Evolutionary conservation across 169 alveolate species (phyloP).

Genomic region (Cyclospora cayetanensis): DNA sequence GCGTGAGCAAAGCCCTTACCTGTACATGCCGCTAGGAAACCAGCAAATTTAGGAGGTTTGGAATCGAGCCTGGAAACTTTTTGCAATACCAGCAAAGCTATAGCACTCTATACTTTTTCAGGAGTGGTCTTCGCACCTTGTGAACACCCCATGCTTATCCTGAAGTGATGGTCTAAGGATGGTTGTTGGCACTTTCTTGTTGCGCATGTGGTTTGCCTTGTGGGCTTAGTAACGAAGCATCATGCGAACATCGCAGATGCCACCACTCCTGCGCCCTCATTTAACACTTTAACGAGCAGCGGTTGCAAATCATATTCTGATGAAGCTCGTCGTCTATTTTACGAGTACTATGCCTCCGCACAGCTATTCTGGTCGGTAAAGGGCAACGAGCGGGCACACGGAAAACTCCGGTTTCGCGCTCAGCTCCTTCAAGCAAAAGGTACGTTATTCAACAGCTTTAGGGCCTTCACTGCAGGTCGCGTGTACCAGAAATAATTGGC

Average conservation of each 20-base stretch:
- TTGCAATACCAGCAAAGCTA: too few relatives aligned
- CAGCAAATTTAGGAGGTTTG: too few relatives aligned
- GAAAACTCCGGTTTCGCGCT: background rate
- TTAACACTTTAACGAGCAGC: conserved; percentile 14
- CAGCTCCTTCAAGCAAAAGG: background rate
- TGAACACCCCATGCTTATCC: too few relatives aligned
- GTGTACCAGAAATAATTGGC: too few relatives aligned
- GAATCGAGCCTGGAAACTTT: too few relatives aligned
- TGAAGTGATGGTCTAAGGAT: too few relatives aligned
- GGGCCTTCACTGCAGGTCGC: too few relatives aligned
- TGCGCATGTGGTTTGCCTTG: background rate
- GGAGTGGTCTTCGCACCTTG: too few relatives aligned
- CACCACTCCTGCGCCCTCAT: conserved; percentile 30
- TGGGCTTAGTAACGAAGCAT: background rate
- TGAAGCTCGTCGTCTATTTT: background rate
- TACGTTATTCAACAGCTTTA: background rate
- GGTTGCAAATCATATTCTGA: background rate
- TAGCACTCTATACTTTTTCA: too few relatives aligned
- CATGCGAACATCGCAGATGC: background rate
- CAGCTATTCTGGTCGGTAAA: background rate
- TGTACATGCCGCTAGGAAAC: too few relatives aligned
- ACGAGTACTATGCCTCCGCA: background rate
- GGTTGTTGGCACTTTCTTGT: too few relatives aligned
- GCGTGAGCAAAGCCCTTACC: background rate
- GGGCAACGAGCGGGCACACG: background rate